These are phyloP conservation scores for Vishniacozyma victoriae DNA, from an alignment of 768 basidiomycete species.

Conservation along the genomic window DNA sequence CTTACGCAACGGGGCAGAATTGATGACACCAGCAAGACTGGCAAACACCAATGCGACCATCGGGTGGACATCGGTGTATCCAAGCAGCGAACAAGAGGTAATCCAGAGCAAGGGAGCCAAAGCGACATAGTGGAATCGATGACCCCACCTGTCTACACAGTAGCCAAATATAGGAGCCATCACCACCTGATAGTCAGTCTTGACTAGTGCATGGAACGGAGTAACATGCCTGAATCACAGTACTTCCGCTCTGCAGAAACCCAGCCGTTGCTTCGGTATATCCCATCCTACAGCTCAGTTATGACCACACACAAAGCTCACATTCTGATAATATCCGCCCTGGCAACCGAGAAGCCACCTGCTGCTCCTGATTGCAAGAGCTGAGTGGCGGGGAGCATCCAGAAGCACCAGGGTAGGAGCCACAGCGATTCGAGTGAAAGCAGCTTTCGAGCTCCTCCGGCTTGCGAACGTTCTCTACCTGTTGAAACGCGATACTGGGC, in stretches of 20 bases:
- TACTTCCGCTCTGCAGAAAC: background rate
- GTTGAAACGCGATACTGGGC: background rate
- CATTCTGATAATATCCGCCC: constrained; percentile 10
- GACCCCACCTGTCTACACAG: constrained; percentile 3
- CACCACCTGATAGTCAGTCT: too few species aligned
- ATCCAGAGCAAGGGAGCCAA: constrained; percentile 13
- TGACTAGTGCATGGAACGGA: too few species aligned
- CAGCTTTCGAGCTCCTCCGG: background rate
- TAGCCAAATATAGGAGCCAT: constrained; percentile 6
- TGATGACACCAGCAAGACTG: constrained; percentile 3
- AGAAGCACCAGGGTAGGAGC: constrained; percentile 1
- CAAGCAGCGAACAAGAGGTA: constrained; percentile 4
- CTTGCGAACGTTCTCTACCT: background rate
- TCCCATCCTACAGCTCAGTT: background rate
- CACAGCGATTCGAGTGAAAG: background rate
- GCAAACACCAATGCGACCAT: constrained; percentile 9
- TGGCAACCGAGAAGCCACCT: constrained; percentile 1
- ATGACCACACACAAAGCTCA: background rate
- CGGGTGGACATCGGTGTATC: constrained; percentile 6
- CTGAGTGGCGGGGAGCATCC: constrained; percentile 12
- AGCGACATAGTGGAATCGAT: constrained; percentile 8
- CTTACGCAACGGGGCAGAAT: background rate
- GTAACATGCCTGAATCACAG: background rate
- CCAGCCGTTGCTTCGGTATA: background rate
- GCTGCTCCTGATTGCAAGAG: constrained; percentile 12